Percentiles rank a stretch among this genome's conserved stretches.
Conservation (phyloP, 2,329 filamentous ascomycete species). For the Ceratocystis diversiconidia region DNA sequence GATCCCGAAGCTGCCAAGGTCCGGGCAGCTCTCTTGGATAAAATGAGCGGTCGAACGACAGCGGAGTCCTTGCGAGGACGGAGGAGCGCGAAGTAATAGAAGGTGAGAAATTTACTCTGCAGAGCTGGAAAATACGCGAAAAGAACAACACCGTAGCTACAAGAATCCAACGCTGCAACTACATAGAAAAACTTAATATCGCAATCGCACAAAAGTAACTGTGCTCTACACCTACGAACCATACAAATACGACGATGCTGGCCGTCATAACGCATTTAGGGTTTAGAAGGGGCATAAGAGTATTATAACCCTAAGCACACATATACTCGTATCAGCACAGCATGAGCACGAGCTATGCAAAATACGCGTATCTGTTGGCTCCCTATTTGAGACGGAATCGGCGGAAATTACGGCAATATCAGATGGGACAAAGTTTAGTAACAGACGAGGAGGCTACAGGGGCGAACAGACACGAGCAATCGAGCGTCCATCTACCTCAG, state of each 20-base stretch:
- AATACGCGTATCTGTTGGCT: not conserved
- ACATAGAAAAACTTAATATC: too few species aligned
- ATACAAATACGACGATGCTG: too few species aligned
- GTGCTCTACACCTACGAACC: too few species aligned
- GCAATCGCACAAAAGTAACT: too few species aligned
- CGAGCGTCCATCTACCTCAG: too few species aligned
- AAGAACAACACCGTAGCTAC: too few species aligned
- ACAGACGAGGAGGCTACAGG: not conserved
- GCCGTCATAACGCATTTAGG: not conserved
- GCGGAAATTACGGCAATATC: not conserved
- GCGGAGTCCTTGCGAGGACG: not conserved
- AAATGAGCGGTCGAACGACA: slow-evolving; percentile 25
- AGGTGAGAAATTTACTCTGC: not conserved
- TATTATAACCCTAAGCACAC: too few species aligned
- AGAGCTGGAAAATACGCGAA: too few species aligned
- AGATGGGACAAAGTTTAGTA: not conserved
- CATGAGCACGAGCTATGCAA: too few species aligned
- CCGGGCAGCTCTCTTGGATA: slow-evolving; percentile 32
- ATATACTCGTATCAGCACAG: too few species aligned
- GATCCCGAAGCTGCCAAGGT: slow-evolving; percentile 35
- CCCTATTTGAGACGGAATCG: not conserved
- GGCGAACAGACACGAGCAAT: too few species aligned
- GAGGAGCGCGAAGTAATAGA: not conserved
- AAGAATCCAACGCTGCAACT: too few species aligned
- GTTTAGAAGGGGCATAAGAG: not conserved